These are phyloP conservation scores for Aspergillus kassunensis DNA, from an alignment of 495 filamentous ascomycete genomes.

Conservation along the genomic window DNA sequence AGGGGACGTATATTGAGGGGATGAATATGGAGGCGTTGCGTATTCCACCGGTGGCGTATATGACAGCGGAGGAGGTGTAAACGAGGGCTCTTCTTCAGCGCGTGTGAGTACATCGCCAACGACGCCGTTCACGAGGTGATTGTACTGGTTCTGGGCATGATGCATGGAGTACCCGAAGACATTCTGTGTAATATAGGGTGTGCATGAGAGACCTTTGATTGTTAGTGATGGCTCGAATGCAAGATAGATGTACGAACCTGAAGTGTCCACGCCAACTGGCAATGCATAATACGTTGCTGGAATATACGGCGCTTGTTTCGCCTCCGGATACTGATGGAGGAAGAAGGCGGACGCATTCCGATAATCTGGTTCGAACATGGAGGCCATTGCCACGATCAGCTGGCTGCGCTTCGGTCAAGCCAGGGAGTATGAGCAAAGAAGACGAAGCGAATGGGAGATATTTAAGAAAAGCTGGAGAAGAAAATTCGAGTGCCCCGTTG, in stretches of 20 bases:
- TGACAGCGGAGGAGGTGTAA: background rate
- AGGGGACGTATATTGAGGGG: too few relatives aligned
- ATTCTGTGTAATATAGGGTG: background rate
- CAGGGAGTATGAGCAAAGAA: too few relatives aligned
- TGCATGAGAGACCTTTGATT: background rate
- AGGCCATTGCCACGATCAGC: background rate
- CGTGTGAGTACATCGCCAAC: slow-evolving; percentile 5
- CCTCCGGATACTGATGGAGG: background rate
- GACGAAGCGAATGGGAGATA: background rate
- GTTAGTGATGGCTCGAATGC: background rate
- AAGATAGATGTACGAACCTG: background rate
- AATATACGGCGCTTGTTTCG: background rate
- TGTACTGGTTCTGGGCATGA: slow-evolving; percentile 1
- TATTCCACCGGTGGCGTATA: background rate
- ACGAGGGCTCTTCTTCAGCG: background rate
- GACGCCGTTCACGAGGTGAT: slow-evolving; percentile 5
- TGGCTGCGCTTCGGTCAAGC: background rate
- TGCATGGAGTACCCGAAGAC: background rate
- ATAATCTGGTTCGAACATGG: background rate
- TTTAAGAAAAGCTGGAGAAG: too few relatives aligned
- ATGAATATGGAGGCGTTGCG: background rate
- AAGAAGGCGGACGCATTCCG: background rate
- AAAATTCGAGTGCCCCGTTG: too few relatives aligned
- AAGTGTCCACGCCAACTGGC: background rate
- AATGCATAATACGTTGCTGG: background rate